Conservation (phyloP, 768 basidiomycete species). For the Gelatoporia subvermispora region DNA sequence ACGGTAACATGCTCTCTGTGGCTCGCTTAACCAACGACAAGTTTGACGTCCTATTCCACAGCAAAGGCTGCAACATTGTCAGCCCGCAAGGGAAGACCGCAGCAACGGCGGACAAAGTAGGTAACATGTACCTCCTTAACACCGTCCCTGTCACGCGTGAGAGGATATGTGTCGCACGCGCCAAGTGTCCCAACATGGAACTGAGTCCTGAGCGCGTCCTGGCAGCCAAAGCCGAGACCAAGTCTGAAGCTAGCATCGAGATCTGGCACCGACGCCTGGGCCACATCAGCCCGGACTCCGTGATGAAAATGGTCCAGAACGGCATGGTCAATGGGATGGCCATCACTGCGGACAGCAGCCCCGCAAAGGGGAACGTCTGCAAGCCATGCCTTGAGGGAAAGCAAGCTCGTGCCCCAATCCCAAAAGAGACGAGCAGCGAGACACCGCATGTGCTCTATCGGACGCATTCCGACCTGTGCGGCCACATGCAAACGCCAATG, state of each 20-base stretch:
- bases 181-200: too few relatives aligned
- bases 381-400: constrained; percentile 18
- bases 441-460: constrained; percentile 3
- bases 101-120: not conserved
- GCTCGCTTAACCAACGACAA: constrained; percentile 4
- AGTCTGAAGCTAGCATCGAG: constrained; percentile 4
- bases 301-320: constrained; percentile 4
- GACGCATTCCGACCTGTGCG: constrained; percentile 18
- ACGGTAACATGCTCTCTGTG: constrained; percentile 19
- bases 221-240: too few relatives aligned
- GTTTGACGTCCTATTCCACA: constrained; percentile 3
- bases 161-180: too few relatives aligned
- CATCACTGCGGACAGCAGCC: constrained; percentile 1
- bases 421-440: constrained; percentile 1
- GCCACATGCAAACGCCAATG: constrained; percentile 11
- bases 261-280: constrained; percentile 15
- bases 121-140: constrained; percentile 13
- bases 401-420: constrained; percentile 6
- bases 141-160: not conserved
- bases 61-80: constrained; percentile 2
- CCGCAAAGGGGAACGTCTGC: constrained; percentile 6
- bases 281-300: constrained; percentile 8
- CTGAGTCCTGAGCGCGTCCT: too few relatives aligned
- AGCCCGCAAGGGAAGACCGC: not conserved
- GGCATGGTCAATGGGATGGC: constrained; percentile 12